phyloP scores from a whole-genome alignment of 2,329 filamentous ascomycete genomes.

The Scortechinia acanthostroma region DNA sequence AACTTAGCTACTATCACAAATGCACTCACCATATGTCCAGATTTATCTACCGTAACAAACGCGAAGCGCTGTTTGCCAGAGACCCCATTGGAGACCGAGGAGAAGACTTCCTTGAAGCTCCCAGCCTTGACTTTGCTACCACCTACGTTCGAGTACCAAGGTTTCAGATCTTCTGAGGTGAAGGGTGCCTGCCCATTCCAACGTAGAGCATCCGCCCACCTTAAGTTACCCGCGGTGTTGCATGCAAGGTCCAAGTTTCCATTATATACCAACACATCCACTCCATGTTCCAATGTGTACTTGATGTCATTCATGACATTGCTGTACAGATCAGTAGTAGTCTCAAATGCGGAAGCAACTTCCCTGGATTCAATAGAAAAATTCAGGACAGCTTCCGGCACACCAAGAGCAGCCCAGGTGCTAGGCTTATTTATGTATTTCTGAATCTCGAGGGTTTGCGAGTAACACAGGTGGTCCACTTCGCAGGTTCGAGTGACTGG shows the following conservation, averaged over 20 bases:
- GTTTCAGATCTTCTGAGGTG: conserved; percentile 6
- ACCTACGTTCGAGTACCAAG: conserved; percentile 8
- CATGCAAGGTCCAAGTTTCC: conserved; percentile 28
- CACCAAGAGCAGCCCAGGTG: conserved; percentile 9
- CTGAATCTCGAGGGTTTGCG: conserved; percentile 11
- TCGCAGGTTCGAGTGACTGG: conserved; percentile 24
- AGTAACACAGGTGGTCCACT: conserved; percentile 27
- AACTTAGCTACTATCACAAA: neutral
- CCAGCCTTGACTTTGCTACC: conserved; percentile 6
- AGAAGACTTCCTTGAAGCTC: conserved; percentile 8
- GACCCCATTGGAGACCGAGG: neutral
- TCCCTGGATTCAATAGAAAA: conserved; percentile 5
- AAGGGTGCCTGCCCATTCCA: conserved; percentile 12
- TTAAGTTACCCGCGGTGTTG: conserved; percentile 25
- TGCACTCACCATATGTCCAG: conserved; percentile 27
- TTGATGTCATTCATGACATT: conserved; percentile 18
- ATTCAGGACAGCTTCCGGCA: conserved; percentile 8
- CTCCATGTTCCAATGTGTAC: conserved; percentile 21
- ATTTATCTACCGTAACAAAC: conserved; percentile 19
- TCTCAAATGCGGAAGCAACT: conserved; percentile 19
- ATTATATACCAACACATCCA: conserved; percentile 27
- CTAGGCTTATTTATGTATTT: conserved; percentile 12
- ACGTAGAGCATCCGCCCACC: conserved; percentile 8
- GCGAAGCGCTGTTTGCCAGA: conserved; percentile 7
- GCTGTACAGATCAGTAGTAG: conserved; percentile 17